phyloP scores from a whole-genome alignment of 768 basidiomycete genomes.

The Naganishia onofrii region DNA sequence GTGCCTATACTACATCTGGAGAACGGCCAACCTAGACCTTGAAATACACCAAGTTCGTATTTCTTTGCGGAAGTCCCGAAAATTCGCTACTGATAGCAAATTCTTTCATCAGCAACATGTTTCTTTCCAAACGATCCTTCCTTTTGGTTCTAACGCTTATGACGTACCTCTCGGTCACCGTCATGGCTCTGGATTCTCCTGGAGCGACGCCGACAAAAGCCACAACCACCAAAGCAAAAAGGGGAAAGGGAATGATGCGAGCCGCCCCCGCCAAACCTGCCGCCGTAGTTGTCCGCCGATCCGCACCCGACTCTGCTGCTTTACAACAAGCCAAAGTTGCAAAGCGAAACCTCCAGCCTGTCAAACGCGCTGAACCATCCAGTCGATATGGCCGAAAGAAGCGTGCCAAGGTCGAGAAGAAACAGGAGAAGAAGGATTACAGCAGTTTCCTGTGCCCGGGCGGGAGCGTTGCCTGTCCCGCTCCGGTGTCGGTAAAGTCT shows the following conservation, averaged over 20 bases:
- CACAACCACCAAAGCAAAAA: slow-evolving; percentile 1
- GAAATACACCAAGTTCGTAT: neutral
- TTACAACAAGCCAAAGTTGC: slow-evolving; percentile 26
- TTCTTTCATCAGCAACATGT: neutral
- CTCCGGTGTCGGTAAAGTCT: slow-evolving; percentile 29
- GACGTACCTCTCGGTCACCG: slow-evolving; percentile 1
- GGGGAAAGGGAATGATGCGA: slow-evolving; percentile 5
- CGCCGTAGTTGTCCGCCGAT: slow-evolving; percentile 3
- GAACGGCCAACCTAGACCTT: neutral
- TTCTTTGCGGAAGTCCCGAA: neutral
- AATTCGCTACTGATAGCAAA: neutral
- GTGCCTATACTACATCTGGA: neutral
- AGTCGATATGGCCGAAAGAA: slow-evolving; percentile 25
- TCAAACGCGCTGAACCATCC: slow-evolving; percentile 28
- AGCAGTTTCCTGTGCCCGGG: slow-evolving; percentile 52
- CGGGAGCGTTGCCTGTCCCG: slow-evolving; percentile 33
- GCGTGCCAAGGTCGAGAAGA: slow-evolving; percentile 30
- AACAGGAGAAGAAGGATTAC: slow-evolving; percentile 50
- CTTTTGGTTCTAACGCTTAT: neutral
- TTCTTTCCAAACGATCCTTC: neutral
- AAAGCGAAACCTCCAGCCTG: slow-evolving; percentile 26
- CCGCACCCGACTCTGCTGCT: slow-evolving; percentile 11
- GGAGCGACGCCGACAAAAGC: slow-evolving; percentile 3
- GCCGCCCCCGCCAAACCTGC: slow-evolving; percentile 22
- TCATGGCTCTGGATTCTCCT: neutral